A percentile compares a stretch with the other conserved stretches of the same genome.
These are phyloP conservation scores for Starmera amethionina DNA, from an alignment of 805 yeast genomes.

Conservation along the genomic window DNA sequence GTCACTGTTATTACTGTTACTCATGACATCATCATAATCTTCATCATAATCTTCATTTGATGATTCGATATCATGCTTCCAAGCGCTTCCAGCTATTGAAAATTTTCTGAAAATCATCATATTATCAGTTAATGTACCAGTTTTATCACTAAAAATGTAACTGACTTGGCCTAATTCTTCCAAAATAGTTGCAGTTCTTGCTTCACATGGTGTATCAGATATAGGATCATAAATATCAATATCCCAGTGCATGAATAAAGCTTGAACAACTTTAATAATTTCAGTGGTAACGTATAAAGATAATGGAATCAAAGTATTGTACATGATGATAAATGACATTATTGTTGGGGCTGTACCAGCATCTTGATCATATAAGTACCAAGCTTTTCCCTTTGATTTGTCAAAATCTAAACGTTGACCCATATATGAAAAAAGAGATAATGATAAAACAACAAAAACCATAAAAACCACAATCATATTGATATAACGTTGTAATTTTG, in stretches of 20 bases:
- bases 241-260: slow-evolving; percentile 75
- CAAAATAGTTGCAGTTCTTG: slow-evolving; percentile 88
- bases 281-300: slow-evolving; percentile 96
- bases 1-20: slow-evolving; percentile 4
- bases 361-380: slow-evolving; percentile 70
- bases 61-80: slow-evolving; percentile 69
- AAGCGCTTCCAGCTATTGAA: slow-evolving; percentile 78
- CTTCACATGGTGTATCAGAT: slow-evolving; percentile 86
- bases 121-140: slow-evolving; percentile 95
- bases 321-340: slow-evolving; percentile 96
- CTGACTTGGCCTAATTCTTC: slow-evolving; percentile 97
- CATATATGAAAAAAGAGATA: slow-evolving; percentile 75
- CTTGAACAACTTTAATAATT: slow-evolving; percentile 82
- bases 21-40: not conserved
- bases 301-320: slow-evolving; percentile 89
- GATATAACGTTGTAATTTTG: slow-evolving; percentile 76
- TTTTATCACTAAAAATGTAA: slow-evolving; percentile 89
- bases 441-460: slow-evolving; percentile 69
- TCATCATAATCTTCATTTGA: not conserved
- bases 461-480: slow-evolving; percentile 78
- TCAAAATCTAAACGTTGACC: slow-evolving; percentile 53
- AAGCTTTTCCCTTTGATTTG: slow-evolving; percentile 32
- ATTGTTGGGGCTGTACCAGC: slow-evolving; percentile 83
- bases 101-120: slow-evolving; percentile 86
- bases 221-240: slow-evolving; percentile 87